Percentiles rank a stretch among this genome's conserved stretches.
Evolutionary conservation across 2,329 filamentous ascomycete species (phyloP).

Genomic region (Metarhizium robertsii): DNA sequence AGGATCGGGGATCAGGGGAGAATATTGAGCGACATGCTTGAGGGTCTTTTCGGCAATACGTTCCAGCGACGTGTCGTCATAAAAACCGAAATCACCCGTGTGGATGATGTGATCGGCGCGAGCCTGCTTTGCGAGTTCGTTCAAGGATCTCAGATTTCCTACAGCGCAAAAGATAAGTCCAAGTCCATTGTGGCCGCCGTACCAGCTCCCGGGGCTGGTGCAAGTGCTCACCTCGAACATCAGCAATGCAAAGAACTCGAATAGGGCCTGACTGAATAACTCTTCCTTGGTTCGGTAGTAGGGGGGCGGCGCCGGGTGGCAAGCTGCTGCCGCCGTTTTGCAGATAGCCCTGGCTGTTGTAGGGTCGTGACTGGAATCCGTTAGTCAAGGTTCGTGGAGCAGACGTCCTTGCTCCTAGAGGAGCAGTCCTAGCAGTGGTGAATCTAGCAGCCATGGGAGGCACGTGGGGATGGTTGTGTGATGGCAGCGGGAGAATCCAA

Average conservation of each 20-base stretch:
- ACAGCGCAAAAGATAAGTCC: constrained; percentile 3
- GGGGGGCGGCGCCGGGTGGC: constrained; percentile 51
- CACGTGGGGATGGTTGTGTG: not conserved
- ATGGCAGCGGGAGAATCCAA: not conserved
- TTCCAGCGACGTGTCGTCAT: constrained; percentile 90
- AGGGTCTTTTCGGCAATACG: constrained; percentile 98
- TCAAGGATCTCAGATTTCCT: constrained; percentile 94
- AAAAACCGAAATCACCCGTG: constrained; percentile 98
- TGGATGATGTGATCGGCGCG: constrained; percentile 97
- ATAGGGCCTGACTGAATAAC: constrained; percentile 57
- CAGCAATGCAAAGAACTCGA: constrained; percentile 60
- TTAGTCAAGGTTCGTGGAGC: constrained; percentile 13
- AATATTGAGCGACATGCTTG: constrained; percentile 98
- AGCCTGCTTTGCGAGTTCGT: constrained; percentile 90
- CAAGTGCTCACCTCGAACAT: constrained; percentile 53
- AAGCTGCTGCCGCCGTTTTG: constrained; percentile 51
- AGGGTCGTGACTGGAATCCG: constrained; percentile 28
- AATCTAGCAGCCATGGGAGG: constrained; percentile 3
- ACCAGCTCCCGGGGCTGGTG: not conserved
- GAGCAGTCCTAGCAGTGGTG: not conserved
- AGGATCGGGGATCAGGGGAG: constrained; percentile 77
- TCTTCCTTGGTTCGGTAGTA: constrained; percentile 59
- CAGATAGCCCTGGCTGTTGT: constrained; percentile 48
- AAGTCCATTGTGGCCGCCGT: not conserved
- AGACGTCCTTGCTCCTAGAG: not conserved